These are phyloP conservation scores for Agroathelia rolfsii DNA, from an alignment of 1,284 basidiomycete species.

Conservation along the genomic window DNA sequence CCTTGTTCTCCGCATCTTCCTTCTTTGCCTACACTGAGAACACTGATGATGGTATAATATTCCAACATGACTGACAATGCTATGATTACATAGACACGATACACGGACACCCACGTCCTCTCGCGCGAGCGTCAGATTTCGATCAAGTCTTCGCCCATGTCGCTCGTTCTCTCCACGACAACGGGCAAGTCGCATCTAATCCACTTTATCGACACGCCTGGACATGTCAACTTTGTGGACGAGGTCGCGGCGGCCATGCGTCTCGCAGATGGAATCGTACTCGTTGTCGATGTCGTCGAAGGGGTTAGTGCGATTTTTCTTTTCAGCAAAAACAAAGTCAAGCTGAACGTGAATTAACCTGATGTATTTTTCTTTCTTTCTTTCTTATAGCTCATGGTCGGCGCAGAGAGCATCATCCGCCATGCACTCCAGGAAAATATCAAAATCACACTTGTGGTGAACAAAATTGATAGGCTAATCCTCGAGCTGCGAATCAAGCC, in stretches of 20 bases:
- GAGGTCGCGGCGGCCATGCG: constrained; percentile 87
- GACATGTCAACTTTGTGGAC: constrained; percentile 96
- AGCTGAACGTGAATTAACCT: constrained; percentile 10
- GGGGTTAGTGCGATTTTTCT: no score
- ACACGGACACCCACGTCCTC: constrained; percentile 91
- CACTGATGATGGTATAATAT: no score
- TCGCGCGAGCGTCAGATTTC: constrained; percentile 87
- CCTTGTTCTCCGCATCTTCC: no score
- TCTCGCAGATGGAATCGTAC: constrained; percentile 85
- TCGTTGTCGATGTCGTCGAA: constrained; percentile 95
- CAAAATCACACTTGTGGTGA: constrained; percentile 90
- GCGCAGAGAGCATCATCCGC: constrained; percentile 77
- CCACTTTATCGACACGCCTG: constrained; percentile 95
- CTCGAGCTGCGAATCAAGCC: constrained; percentile 95
- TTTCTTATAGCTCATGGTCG: constrained; percentile 82
- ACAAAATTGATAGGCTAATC: constrained; percentile 97
- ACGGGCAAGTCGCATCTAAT: constrained; percentile 88
- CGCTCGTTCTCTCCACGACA: constrained; percentile 81
- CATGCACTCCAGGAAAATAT: constrained; percentile 84
- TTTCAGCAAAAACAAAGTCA: no score
- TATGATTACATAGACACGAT: constrained; percentile 55
- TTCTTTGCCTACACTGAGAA: no score
- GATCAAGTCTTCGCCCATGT: constrained; percentile 96
- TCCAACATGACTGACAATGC: constrained; percentile 13
- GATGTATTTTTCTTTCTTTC: constrained; percentile 4